These are phyloP conservation scores for Nidula niveotomentosa DNA, from an alignment of 1,284 basidiomycete genomes.

Conservation along the genomic window DNA sequence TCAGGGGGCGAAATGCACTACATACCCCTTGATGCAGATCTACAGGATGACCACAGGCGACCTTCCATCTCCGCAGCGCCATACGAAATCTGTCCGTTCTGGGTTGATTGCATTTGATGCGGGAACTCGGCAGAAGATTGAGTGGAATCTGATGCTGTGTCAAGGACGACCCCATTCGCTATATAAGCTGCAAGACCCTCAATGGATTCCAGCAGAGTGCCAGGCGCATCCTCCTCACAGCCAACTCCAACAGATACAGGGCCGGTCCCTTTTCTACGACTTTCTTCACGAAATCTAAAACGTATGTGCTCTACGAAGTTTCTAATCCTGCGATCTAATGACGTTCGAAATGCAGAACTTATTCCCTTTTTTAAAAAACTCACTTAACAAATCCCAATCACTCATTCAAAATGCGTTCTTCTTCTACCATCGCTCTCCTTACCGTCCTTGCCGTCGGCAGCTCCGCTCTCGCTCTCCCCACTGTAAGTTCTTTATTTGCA, in stretches of 20 bases:
- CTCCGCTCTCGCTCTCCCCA: conserved; percentile 11
- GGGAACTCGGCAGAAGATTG: too few species aligned
- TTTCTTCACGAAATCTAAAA: not conserved
- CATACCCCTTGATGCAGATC: too few species aligned
- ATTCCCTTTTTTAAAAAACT: not conserved
- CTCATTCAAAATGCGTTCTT: conserved; percentile 13
- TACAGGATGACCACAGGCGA: too few species aligned
- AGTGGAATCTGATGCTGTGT: too few species aligned
- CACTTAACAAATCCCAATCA: not conserved
- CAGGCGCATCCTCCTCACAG: not conserved
- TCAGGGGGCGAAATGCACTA: too few species aligned
- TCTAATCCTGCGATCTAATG: not conserved
- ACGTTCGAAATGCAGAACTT: not conserved
- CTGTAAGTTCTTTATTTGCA: too few species aligned
- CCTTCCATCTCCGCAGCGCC: too few species aligned
- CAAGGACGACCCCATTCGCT: too few species aligned
- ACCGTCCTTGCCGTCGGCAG: conserved; percentile 11
- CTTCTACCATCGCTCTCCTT: conserved; percentile 13
- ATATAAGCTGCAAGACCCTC: too few species aligned
- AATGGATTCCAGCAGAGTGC: too few species aligned
- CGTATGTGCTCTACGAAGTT: not conserved
- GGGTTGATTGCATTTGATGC: too few species aligned
- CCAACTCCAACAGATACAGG: not conserved
- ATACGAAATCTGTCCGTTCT: too few species aligned
- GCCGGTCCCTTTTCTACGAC: not conserved